Base-by-base conservation (phyloP, 768 basidiomycete genomes). In the Symmetrospora coprosmae region DNA sequence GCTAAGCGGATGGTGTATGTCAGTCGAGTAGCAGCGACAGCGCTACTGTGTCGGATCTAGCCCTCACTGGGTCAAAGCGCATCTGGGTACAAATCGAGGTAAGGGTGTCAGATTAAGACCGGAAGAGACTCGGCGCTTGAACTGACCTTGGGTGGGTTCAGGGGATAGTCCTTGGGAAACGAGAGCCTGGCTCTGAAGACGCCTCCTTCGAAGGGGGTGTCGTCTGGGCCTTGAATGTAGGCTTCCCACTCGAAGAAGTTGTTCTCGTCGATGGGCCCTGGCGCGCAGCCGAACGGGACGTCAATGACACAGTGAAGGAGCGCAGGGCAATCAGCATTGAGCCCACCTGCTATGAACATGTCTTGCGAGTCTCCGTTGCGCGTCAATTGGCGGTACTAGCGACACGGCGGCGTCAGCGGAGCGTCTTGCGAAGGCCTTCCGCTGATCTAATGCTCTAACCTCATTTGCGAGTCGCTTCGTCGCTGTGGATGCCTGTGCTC, bases 161-260 rank as follows among this genome's bases (percentile, higher is more conserved):
- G 76, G 31, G 94, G 94, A 74, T 99, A 99, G 71, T 99, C 94
- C 37, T 64, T 28, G 2, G 69, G 73, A 51, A 99, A 99, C 35
- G 83, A 85, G 67, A 99, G 78, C 71, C 83, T 87, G 35, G 92
- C 91, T 55, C 82, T 81, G 66, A 97, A 96, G 23, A 97, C 79
- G 53, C 92, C 92, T 50, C 90, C 92, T 78, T 96, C 92, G 49
- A 56, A 70, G 2, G 69, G 69, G 1, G 69, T 70, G 33, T 69
- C 68, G 45, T 68, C 67, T 47, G 62, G 8, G 28, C 34, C 4
- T 39, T 74, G 82, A 69, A 99, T 97, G 52, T 97, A 88, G 4
- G 91, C 92, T 68, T 96, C 96, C 94, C 94, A 99, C 14, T 92
- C 79, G 90, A 97, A 96, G 74, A 99, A 94, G 72, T 99, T 97